Base-by-base conservation (phyloP, 345 rosid species). In the Hibiscus tridactylites region DNA sequence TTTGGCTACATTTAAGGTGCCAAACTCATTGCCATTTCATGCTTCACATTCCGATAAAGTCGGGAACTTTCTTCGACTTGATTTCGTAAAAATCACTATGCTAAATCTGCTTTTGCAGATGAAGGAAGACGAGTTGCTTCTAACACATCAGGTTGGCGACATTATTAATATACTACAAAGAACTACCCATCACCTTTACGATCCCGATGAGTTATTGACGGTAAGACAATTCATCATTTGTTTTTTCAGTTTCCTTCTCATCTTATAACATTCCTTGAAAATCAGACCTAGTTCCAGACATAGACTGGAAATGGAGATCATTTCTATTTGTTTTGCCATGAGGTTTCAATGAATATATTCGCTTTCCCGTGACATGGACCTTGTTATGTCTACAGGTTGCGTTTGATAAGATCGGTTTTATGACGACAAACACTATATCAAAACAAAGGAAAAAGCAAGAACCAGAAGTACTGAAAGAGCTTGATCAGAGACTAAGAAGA, bases 391-490 rank as follows among this genome's bases (percentile, higher is more conserved):
- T 72, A 78, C 85, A 95, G 98, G 97, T 95, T 79, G 99, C 99
- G 2, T 92, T 88, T 59, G 98, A 95, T 80, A 88, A 91, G 76
- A 83, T 92, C 0, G 98, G 98, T 46, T 90, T 91, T 0, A 85
- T 95, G 98, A 90, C 96, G 19, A 91, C 98, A 16, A 87, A 89
- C 84, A 89, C 91, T 0, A 86, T 96, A 80, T 96, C 97, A 2
- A 96, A 96, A 84, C 89, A 92, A 79, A 85, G 99, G 85, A 96
- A 96, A 78, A 96, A 89, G 80, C 99, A 92, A 80, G 98, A 96
- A 79, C 91, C 98, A 1, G 96, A 97, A 15, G 99, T 96, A 52
- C 83, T 91, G 97, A 98, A 97, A 44, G 99, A 96, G 82, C 91
- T 96, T 28, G 97, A 91, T 79, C 93, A 91, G 85, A 85, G 99